Evolutionary conservation across 192 early-diverging fungal species (phyloP).

Genomic region (Paraglomus brasilianum): DNA sequence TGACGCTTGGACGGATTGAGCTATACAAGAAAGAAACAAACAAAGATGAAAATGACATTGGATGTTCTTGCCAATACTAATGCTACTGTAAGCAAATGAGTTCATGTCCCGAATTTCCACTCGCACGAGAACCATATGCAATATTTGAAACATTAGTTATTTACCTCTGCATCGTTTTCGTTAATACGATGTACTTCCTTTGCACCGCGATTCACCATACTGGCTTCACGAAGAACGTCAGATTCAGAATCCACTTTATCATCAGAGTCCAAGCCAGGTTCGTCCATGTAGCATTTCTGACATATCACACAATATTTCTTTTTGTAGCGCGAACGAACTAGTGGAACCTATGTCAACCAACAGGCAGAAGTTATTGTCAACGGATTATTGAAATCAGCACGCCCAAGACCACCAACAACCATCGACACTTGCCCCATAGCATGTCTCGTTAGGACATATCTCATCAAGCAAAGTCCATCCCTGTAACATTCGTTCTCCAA

Average conservation of each 20-base stretch:
- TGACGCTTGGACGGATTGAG: too few species aligned
- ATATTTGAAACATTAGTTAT: too few species aligned
- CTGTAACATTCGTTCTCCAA: conserved; percentile 57
- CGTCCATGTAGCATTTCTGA: conserved; percentile 38
- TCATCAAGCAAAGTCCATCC: conserved; percentile 59
- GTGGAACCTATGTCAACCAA: conserved; percentile 32
- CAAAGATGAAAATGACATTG: too few species aligned
- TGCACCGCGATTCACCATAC: not conserved
- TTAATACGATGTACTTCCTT: conserved; percentile 7
- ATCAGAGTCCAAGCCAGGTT: conserved; percentile 35
- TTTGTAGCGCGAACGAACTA: conserved; percentile 39
- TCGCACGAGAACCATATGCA: too few species aligned
- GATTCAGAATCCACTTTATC: not conserved
- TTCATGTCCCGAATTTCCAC: too few species aligned
- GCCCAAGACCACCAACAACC: not conserved
- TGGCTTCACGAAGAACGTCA: too few species aligned
- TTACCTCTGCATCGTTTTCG: conserved; percentile 4
- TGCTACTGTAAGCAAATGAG: too few species aligned
- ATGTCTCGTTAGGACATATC: conserved; percentile 49
- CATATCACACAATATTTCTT: conserved; percentile 48
- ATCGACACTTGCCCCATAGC: conserved; percentile 47
- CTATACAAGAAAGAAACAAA: too few species aligned
- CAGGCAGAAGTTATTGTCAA: not conserved
- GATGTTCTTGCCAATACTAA: too few species aligned
- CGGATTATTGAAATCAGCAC: not conserved